A percentile compares a stretch with the other conserved stretches of the same genome.
Conservation (phyloP, 805 yeast species). For the Candida ortonii region DNA sequence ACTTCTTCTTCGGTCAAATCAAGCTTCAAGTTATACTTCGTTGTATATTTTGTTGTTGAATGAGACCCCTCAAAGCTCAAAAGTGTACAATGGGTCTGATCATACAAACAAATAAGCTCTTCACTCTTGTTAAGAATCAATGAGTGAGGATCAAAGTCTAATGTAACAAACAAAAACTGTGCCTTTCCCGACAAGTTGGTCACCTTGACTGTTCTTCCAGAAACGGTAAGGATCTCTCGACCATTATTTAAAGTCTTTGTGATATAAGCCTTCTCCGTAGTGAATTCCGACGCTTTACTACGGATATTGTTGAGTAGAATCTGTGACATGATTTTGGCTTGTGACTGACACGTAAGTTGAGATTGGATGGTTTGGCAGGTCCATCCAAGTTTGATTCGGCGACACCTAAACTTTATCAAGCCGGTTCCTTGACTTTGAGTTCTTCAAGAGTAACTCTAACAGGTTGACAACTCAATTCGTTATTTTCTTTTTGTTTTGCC, state of each 20-base stretch:
- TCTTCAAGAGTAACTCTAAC: too few relatives aligned
- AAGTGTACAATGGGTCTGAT: constrained; percentile 15
- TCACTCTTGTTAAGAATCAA: constrained; percentile 26
- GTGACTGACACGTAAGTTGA: too few relatives aligned
- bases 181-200: constrained; percentile 15
- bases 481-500: too few relatives aligned
- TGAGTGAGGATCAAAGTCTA: constrained; percentile 27
- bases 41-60: constrained; percentile 15
- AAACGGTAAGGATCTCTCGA: constrained; percentile 26
- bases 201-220: constrained; percentile 19
- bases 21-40: constrained; percentile 9
- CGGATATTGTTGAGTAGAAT: constrained; percentile 9
- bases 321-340: constrained; percentile 1
- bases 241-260: constrained; percentile 28
- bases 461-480: too few relatives aligned
- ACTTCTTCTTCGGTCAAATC: constrained; percentile 19
- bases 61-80: constrained; percentile 21
- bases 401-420: too few relatives aligned
- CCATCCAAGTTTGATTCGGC: too few relatives aligned
- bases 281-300: constrained; percentile 14
- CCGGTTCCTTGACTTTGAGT: too few relatives aligned
- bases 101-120: constrained; percentile 28
- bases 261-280: constrained; percentile 16
- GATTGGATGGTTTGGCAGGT: too few relatives aligned
- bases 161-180: constrained; percentile 8